Base-by-base conservation (phyloP, 2,329 filamentous ascomycete species). In the Monosporascus sp. region DNA sequence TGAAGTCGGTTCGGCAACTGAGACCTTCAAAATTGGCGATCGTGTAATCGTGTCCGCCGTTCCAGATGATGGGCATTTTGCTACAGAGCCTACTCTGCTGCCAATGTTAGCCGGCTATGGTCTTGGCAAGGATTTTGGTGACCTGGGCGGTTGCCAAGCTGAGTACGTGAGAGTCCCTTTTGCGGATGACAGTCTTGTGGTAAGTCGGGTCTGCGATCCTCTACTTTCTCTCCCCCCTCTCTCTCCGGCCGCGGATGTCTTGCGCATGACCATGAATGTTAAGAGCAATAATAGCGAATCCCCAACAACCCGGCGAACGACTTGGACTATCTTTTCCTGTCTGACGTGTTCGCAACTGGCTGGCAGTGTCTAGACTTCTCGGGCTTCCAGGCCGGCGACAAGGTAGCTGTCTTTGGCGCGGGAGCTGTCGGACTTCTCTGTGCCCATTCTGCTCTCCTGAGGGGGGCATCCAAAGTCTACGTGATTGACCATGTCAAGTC, bases 401-500 rank as follows among this genome's bases (percentile, higher is more conserved):
- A 52, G 17, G 56, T 66, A 1, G 60, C 60, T 49, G 57, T 64
- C 43, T 65, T 66, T 46, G 63, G 63, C 20, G 63, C 60, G 2
- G 60, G 60, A 5, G 60, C 63, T 37, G 63, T 65, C 24, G 63
- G 63, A 9, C 59, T 66, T 2, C 51, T 66, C 78, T 82, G 84
- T 3, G 51, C 47, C 41, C 63, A 46, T 46, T 48, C 47, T 0
- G 85, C 79, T 1, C 76, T 31, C 28, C 1, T 31, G 1, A 31
- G 84, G 0, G 85, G 84, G 3, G 85, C 84, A 1, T 80, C 78
- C 8, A 76, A 73, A 15, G 80, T 88, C 0, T 87, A 75, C 51
- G 80, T 85, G 0, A 80, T 88, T 5, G 85, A 88, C 57, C 78
- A 79, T 26, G 82, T 87, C 0, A 74, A 76, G 0, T 82, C 85